Evolutionary conservation across 140 eudicot genomes (phyloP).

Genomic region (Senecio squalidus): DNA sequence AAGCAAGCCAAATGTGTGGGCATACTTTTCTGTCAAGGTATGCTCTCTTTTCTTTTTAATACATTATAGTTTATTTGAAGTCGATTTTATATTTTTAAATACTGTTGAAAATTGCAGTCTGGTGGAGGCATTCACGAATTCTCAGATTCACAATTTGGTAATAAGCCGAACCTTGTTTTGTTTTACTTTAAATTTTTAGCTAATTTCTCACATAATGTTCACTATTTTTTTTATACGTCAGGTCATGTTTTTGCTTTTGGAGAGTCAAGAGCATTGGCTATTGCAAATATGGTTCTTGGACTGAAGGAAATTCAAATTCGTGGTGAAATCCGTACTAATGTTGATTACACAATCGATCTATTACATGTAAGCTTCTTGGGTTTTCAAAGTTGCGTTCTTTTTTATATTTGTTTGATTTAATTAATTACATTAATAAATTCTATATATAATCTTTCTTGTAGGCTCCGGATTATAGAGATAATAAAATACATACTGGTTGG

Average conservation of each 20-base stretch:
- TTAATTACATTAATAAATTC: not conserved
- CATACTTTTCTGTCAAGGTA: slow-evolving; percentile 99
- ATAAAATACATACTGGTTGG: slow-evolving; percentile 99
- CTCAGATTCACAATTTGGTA: slow-evolving; percentile 99
- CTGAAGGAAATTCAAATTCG: slow-evolving; percentile 95
- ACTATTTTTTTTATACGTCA: slow-evolving; percentile 16
- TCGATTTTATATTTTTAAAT: not conserved
- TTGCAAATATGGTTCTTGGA: slow-evolving; percentile 99
- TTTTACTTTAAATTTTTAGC: not conserved
- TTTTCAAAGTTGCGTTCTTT: not conserved
- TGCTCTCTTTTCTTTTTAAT: not conserved
- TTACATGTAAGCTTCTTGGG: slow-evolving; percentile 63
- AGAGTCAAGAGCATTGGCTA: slow-evolving; percentile 88
- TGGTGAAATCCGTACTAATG: slow-evolving; percentile 98
- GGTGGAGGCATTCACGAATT: slow-evolving; percentile 99
- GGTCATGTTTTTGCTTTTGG: slow-evolving; percentile 99
- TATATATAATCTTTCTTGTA: slow-evolving; percentile 5
- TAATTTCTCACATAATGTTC: not conserved
- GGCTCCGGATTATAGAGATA: slow-evolving; percentile 94
- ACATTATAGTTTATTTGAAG: not conserved
- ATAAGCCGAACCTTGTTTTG: slow-evolving; percentile 24
- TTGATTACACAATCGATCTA: slow-evolving; percentile 93
- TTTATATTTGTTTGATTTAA: not conserved
- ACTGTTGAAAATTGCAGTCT: slow-evolving; percentile 49
- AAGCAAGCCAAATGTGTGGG: slow-evolving; percentile 99